Evolutionary conservation across 164 flowering plant genomes (phyloP).

Genomic region (Berberis thunbergii): DNA sequence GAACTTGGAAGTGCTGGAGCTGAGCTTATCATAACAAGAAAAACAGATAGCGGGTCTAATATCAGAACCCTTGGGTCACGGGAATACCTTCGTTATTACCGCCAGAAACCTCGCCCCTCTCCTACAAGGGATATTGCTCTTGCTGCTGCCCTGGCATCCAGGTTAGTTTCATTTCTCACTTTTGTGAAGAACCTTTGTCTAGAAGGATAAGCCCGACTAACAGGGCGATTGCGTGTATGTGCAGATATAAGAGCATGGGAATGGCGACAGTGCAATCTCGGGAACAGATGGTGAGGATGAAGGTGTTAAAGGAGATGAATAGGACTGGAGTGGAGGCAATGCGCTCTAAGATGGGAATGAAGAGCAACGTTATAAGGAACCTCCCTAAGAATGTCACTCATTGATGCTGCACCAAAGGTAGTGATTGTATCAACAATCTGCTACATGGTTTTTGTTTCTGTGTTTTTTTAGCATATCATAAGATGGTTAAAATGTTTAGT

Average conservation of each 20-base stretch:
- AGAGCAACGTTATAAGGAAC: conserved; percentile 79
- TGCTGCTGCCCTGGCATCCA: conserved; percentile 57
- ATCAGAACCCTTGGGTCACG: conserved; percentile 73
- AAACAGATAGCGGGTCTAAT: conserved; percentile 24
- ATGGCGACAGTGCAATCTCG: conserved; percentile 73
- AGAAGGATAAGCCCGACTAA: not conserved
- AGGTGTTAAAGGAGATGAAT: conserved; percentile 69
- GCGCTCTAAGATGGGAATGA: conserved; percentile 83
- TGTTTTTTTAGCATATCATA: not conserved
- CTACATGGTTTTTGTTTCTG: not conserved
- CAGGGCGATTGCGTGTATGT: not conserved
- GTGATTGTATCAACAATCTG: too few relatives aligned
- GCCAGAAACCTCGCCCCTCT: conserved; percentile 87
- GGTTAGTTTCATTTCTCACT: conserved; percentile 32
- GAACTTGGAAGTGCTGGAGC: conserved; percentile 81
- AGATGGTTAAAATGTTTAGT: not conserved
- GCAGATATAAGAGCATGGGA: conserved; percentile 88
- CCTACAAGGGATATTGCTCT: conserved; percentile 35
- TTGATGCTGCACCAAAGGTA: conserved; percentile 18
- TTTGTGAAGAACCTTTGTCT: too few relatives aligned
- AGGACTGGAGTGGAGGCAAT: conserved; percentile 67
- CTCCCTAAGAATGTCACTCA: conserved; percentile 77
- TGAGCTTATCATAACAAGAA: conserved; percentile 72
- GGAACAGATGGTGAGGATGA: conserved; percentile 69
- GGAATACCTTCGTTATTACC: conserved; percentile 81